Conservation (phyloP, 177 flowering plant species). For the Vitis hybrid region DNA sequence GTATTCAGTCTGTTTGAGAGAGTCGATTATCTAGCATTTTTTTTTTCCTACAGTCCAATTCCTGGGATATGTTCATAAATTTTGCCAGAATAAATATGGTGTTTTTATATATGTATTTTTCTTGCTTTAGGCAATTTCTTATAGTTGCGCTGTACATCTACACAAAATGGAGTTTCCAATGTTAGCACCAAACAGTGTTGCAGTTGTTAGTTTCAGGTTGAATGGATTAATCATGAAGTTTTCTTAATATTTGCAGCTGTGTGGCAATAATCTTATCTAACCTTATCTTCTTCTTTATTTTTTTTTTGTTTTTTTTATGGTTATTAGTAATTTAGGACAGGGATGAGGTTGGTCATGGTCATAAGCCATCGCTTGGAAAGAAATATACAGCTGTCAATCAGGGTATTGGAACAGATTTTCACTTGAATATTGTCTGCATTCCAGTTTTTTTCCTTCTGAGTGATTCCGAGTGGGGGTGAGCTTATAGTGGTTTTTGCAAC, state of each 20-base stretch:
- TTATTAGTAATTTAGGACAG: too few relatives aligned
- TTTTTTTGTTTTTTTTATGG: too few relatives aligned
- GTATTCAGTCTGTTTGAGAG: not conserved
- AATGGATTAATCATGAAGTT: not conserved
- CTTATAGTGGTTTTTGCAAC: too few relatives aligned
- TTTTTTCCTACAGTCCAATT: not conserved
- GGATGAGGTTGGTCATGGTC: too few relatives aligned
- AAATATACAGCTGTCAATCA: too few relatives aligned
- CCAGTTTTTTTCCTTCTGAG: too few relatives aligned
- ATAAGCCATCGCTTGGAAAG: too few relatives aligned
- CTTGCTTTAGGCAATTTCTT: not conserved
- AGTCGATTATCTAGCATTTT: not conserved
- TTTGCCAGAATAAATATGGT: not conserved
- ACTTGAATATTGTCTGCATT: too few relatives aligned
- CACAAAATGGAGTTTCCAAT: not conserved
- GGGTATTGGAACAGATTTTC: too few relatives aligned
- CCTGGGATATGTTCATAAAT: constrained; percentile 3
- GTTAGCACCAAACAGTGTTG: not conserved
- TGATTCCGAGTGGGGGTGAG: too few relatives aligned
- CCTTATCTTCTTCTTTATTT: not conserved
- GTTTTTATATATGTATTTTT: not conserved
- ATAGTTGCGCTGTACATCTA: not conserved
- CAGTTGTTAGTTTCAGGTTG: not conserved
- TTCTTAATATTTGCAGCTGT: not conserved
- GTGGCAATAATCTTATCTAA: not conserved